Evolutionary conservation across 441 rosid species (phyloP), one percentile per base, ranked within the genome.

Genomic region (Theobroma grandiflorum): DNA sequence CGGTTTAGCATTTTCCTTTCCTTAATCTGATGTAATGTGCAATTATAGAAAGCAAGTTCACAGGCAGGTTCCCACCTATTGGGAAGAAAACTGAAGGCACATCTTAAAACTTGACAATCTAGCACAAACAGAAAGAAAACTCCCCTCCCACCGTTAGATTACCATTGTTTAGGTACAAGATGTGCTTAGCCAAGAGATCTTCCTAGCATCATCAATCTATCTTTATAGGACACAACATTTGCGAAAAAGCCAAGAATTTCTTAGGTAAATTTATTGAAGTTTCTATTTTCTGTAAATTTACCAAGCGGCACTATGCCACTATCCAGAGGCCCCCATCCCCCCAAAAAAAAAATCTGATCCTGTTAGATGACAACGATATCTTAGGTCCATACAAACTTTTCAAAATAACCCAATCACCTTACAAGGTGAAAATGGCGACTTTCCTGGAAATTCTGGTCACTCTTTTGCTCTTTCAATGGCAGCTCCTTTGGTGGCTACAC

Each of bases 401-500:
- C 40, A 58, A 22, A 35, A 14, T 58, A 22, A 26, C 20, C 26
- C 7, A 40, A 10, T 8, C n/a, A 37, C 73, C 40, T 22, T 62
- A 26, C 8, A 42, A 15, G 40, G 40, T 37, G 66, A 67, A 20
- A 59, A 88, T 78, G 86, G 74, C 62, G 52, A 40, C 42, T 81
- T 75, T 74, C 72, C 16, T 33, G 81, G 76, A 49, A 66, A 72
- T 71, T 64, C 55, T 33, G 37, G 14, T 81, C 89, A 75, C 80
- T 75, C 70, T 82, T 73, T 71, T 77, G 42, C 72, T 74, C 70
- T 43, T 52, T 22, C 86, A 67, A 92, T 91, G 96, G 91, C 94
- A 43, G 62, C 83, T 67, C 86, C 78, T 68, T 75, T 82, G 57
- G 20, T 76, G 3, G 75, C 85, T 22, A 69, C 88, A 45, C 82